Evolutionary conservation across 2,329 filamentous ascomycete species (phyloP), one percentile per base, ranked within the genome.

Genomic region (Trichoderma simmonsii): DNA sequence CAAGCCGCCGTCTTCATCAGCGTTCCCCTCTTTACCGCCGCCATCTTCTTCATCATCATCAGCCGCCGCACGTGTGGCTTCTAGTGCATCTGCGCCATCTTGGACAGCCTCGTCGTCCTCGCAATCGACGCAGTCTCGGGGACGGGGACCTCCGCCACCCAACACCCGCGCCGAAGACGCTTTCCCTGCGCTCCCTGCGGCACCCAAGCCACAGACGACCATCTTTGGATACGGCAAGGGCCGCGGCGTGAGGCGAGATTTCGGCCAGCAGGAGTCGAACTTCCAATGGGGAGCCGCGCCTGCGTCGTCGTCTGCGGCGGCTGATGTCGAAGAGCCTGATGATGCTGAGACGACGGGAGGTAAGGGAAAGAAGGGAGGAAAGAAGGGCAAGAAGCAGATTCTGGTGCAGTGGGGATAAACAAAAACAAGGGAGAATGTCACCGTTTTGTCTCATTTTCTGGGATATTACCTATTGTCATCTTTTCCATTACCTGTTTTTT

Each of bases 171-270:
- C 80, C 61, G 82, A 83, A 59, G 91, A 95, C 74, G 89, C 90
- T 0, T 98, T 98, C 81, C 95, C 95, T 0, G 91, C 94, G 1
- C 86, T 98, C 1, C 95, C 95, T 0, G 86, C 90, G 0, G 94
- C 94, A 1, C 87, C 92, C 0, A 98, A 91, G 77, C 87, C 88
- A 3, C 84, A 84, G 56, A 89, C 87, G 1, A 89, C 87, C 0
- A 89, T 91, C 59, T 90, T 90, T 70, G 88, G 88, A 3, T 90
- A 90, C 75, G 89, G 89, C 2, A 80, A 82, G 5, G 83, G 88
- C 4, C 79, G 82, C 4, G 80, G 84, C 36, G 88, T 91, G 18
- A 83, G 87, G 61, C 81, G 89, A 56, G 88, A 90, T 75, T 81
- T 85, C 51, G 85, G 84, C 9, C 76, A 77, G 6, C 81, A 83